Base-by-base conservation (phyloP, 2,329 filamentous ascomycete genomes). In the Phialophora expanda region DNA sequence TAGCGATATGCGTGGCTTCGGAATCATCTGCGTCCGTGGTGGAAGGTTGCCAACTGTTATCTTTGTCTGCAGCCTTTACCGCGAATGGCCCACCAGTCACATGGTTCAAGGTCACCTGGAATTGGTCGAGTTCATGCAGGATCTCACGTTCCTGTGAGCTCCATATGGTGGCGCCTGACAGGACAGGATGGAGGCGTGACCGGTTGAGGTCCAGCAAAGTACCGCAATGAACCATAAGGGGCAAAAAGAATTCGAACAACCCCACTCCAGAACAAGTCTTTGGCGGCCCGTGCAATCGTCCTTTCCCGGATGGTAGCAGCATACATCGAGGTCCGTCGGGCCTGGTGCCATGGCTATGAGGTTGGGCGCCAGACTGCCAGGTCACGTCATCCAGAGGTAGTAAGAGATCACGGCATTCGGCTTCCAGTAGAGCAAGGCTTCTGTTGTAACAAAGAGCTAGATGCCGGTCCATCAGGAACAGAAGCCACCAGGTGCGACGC, bases 181-280 rank as follows among this genome's bases (percentile, higher is more conserved):
- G 74, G 0, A 79, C 76, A 0, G 82, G 80, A 64, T 84, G 81
- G 30, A 77, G 75, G 14, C 78, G 75, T 11, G 77, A 73, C 61
- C 81, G 80, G 66, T 83, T 82, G 4, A 83, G 72, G 53, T 84
- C 79, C 48, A 84, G 80, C 7, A 84, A 81, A 60, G 84, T 80
- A 0, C 82, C 82, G 0, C 84, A 76, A 6, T 83, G 81, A 0
- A 77, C 76, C 78, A 83, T 83, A 1, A 84, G 74, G 0, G 82
- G 82, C 3, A 84, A 73, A 59, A 84, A 84, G 65, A 80, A 84
- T 66, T 83, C 82, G 54, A 84, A 84, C 44, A 83, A 80, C 0
- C 79, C 78, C 3, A 77, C 76, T 0, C 82, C 82, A 0, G 78
- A 77, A 38, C 79, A 75, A 24, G 70, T 73, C 9, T 73, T 77